Evolutionary conservation across 176 grass and related monocot genomes (phyloP).

Genomic region (Rhynchospora pubera): DNA sequence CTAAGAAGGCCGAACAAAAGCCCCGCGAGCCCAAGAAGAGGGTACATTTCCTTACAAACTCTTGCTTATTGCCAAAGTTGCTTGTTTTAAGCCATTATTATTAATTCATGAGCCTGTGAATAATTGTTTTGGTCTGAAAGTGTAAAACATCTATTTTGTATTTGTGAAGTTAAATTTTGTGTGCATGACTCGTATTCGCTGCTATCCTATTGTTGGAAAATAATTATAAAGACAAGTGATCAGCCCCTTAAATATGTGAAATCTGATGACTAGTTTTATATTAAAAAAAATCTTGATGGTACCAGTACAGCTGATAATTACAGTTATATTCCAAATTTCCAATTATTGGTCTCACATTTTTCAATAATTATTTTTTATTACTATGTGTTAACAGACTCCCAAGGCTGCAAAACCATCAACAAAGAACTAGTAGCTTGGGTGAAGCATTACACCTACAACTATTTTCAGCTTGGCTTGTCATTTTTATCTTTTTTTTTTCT

Average conservation of each 20-base stretch:
- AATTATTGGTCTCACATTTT: not conserved
- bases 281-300: not conserved
- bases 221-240: not conserved
- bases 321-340: not conserved
- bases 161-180: not conserved
- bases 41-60: slow-evolving; percentile 26
- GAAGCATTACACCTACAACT: not conserved
- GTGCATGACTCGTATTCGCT: not conserved
- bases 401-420: slow-evolving; percentile 9
- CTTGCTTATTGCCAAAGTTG: not conserved
- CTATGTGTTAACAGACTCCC: slow-evolving; percentile 16
- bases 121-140: not conserved
- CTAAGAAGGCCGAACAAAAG: slow-evolving; percentile 76
- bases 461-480: slow-evolving; percentile 1
- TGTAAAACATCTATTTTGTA: not conserved
- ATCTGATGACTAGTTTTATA: not conserved
- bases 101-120: not conserved
- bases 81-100: not conserved
- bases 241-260: not conserved
- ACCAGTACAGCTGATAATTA: not conserved
- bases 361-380: not conserved
- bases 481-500: not conserved
- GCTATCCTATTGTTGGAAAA: not conserved
- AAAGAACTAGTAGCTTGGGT: not conserved
- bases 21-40: slow-evolving; percentile 71